Conservation (phyloP, 75 land plant genomes). For the Selaginella moellendorffii region DNA sequence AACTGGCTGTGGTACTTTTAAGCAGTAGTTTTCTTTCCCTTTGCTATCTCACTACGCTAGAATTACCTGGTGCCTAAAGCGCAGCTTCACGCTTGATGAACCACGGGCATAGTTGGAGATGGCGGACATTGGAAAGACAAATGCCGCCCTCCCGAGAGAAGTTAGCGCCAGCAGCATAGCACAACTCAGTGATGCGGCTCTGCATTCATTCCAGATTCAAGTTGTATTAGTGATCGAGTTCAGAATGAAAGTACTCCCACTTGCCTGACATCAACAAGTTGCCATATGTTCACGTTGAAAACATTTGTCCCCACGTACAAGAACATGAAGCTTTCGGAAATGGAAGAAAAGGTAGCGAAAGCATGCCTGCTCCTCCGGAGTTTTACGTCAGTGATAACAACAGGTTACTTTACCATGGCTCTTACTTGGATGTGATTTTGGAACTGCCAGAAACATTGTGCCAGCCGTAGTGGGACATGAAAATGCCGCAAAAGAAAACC, state of each 20-base stretch:
- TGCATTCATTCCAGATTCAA: too few species aligned
- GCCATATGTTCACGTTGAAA: constrained; percentile 25
- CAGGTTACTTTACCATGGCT: neutral
- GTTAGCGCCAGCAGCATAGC: constrained; percentile 9
- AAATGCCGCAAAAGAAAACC: constrained; percentile 72
- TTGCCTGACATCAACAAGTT: constrained; percentile 14
- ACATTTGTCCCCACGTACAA: constrained; percentile 37
- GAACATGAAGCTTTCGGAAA: constrained; percentile 33
- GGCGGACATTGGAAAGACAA: constrained; percentile 58
- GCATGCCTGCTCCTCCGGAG: constrained; percentile 19
- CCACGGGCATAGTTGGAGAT: constrained; percentile 39
- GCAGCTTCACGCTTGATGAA: constrained; percentile 21
- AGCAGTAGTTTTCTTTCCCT: too few species aligned
- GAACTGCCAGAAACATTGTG: constrained; percentile 59
- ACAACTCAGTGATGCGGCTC: neutral
- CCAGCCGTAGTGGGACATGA: constrained; percentile 79
- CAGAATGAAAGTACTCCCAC: too few species aligned
- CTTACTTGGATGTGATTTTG: constrained; percentile 44
- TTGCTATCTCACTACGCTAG: too few species aligned
- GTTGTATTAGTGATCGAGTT: too few species aligned
- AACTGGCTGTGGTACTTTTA: too few species aligned
- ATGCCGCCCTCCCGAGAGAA: constrained; percentile 63
- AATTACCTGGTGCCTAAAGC: constrained; percentile 53
- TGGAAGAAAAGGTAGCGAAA: constrained; percentile 25
- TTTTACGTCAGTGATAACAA: too few species aligned